Base-by-base conservation (phyloP, 164 flowering plant genomes). In the Annona squamosa region DNA sequence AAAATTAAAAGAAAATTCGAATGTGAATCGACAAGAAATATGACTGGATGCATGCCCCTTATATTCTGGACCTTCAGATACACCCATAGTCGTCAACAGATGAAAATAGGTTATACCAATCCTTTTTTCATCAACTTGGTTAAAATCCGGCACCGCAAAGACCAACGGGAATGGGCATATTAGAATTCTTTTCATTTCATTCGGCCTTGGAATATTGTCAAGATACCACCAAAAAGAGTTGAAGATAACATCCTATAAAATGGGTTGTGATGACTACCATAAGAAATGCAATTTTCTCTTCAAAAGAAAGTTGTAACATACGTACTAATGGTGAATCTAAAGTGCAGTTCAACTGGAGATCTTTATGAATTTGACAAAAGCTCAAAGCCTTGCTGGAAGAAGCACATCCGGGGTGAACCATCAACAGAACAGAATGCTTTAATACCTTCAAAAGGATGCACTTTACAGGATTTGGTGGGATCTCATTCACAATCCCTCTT, bases 301-400 rank as follows among this genome's bases (percentile, higher is more conserved):
- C 12, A 67, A 65, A 63, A 75, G 69, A 61, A 67, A 59, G 26
- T 61, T 26, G 13, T 12, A 45, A 5, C 42, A 46, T 3, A n/a
- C 10, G 42, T 44, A 65, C 80, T 79, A 72, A 81, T 73, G 12
- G 64, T 70, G 76, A 64, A 71, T 66, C 47, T 17, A n/a, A 26
- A 72, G 70, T 84, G 81, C 90, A 93, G 98, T 79, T 88, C 87
- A 69, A 75, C 80, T 18, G 98, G 98, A 64, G 91, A 89, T 70
- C 92, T 91, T 46, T 93, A 90, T 73, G 97, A 91, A 76, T 86
- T 85, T 75, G 94, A 89, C 71, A 79, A 71, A 63, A 83, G 65
- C 81, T 85, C 97, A 69, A 91, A 82, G 80, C 98, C 98, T 61
- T 81, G 87, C 63, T 93, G 98, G 98, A 93, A 85, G 85, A 93